These are phyloP conservation scores for Fraxinus dipetala DNA, from an alignment of 305 asterid species.

Conservation along the genomic window DNA sequence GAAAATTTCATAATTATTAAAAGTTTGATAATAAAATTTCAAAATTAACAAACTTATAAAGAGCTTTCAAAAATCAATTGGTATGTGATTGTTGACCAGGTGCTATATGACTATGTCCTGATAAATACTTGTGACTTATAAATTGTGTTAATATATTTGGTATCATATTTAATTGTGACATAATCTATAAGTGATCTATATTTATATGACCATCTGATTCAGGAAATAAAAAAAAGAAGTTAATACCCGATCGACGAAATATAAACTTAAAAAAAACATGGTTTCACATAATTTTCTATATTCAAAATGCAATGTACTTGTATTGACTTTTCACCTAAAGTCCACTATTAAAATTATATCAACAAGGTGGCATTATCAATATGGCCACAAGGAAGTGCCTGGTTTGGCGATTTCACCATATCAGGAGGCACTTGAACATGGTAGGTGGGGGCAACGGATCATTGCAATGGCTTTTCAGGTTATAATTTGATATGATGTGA, in stretches of 20 bases:
- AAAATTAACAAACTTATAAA: too few relatives aligned
- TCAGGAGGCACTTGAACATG: conserved; percentile 23
- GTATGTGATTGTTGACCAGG: background rate
- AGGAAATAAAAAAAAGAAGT: too few relatives aligned
- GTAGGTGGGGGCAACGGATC: conserved; percentile 19
- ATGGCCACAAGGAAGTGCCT: conserved; percentile 18
- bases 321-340: background rate
- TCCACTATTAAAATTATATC: background rate
- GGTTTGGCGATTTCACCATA: conserved; percentile 22
- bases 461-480: conserved; percentile 8
- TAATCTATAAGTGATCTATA: too few relatives aligned
- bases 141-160: background rate
- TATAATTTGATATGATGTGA: conserved; percentile 17
- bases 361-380: conserved; percentile 3
- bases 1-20: background rate
- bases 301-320: background rate
- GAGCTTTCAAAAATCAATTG: background rate
- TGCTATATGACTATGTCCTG: background rate
- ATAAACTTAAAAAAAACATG: too few relatives aligned
- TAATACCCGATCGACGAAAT: too few relatives aligned
- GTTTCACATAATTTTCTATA: too few relatives aligned
- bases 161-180: background rate
- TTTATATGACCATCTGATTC: background rate
- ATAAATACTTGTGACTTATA: background rate
- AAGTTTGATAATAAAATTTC: background rate